Conservation (phyloP, 2,329 filamentous ascomycete species). For the Colletotrichum karsti region DNA sequence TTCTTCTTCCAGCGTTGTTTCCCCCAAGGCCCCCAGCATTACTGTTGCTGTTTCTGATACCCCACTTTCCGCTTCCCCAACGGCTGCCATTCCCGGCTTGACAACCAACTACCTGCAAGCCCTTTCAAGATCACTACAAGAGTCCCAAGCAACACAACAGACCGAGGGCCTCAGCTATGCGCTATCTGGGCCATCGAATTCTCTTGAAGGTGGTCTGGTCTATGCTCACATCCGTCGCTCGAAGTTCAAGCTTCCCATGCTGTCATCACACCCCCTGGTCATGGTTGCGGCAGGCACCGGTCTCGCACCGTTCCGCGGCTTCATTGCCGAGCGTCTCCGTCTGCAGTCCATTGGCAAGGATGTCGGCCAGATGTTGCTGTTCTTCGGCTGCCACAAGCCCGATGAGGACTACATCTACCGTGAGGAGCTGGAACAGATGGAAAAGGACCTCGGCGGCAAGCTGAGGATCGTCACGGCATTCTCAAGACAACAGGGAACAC, state of each 20-base stretch:
- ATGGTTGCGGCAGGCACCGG: constrained; percentile 61
- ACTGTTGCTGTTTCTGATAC: constrained; percentile 17
- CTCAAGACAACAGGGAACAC: constrained; percentile 31
- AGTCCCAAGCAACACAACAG: not conserved
- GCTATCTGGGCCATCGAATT: constrained; percentile 1
- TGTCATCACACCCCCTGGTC: constrained; percentile 52
- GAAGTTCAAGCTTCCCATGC: constrained; percentile 52
- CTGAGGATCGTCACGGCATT: constrained; percentile 42
- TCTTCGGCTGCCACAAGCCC: constrained; percentile 48
- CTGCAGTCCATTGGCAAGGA: constrained; percentile 45
- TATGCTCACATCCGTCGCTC: constrained; percentile 41
- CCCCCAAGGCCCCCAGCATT: constrained; percentile 15
- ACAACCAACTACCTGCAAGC: constrained; percentile 38
- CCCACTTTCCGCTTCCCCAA: constrained; percentile 35
- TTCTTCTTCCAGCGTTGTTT: constrained; percentile 58
- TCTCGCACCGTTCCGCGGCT: constrained; percentile 50
- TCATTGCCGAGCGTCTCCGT: constrained; percentile 46
- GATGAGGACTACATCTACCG: constrained; percentile 42
- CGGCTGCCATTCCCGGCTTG: constrained; percentile 33
- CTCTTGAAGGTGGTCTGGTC: constrained; percentile 35
- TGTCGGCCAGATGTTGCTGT: constrained; percentile 46
- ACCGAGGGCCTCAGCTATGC: constrained; percentile 1
- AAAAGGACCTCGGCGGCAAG: constrained; percentile 30
- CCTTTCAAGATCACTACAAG: constrained; percentile 3
- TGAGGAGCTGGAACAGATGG: constrained; percentile 34